Conservation (phyloP, 352 stramenopile species). For the Globisporangium sylvaticum region DNA sequence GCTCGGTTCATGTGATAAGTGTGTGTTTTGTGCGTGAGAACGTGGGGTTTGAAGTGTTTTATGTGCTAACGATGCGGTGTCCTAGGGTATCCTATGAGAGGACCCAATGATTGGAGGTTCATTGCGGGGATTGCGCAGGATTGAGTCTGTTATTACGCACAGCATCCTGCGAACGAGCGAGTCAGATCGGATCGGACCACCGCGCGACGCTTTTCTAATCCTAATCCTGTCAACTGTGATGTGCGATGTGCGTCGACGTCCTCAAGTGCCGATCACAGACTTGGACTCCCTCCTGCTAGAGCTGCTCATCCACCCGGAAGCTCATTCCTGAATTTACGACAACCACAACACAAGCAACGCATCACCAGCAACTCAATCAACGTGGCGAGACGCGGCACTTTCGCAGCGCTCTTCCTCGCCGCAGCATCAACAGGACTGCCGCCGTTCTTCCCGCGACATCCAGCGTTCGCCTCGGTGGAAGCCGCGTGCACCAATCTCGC, state of each 20-base stretch:
- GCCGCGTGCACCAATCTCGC: slow-evolving; percentile 21
- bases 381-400: neutral
- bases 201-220: neutral
- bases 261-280: neutral
- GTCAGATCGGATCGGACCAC: neutral
- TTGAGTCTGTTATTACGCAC: neutral
- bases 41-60: neutral
- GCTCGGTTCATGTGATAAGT: neutral
- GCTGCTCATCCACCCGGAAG: neutral
- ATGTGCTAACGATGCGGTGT: neutral
- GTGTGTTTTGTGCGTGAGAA: neutral
- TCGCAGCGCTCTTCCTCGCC: neutral
- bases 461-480: neutral
- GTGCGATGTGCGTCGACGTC: neutral
- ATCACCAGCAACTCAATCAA: neutral
- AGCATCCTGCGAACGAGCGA: neutral
- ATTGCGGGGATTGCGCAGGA: neutral
- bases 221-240: neutral
- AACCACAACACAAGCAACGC: neutral
- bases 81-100: neutral
- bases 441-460: neutral
- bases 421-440: neutral
- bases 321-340: neutral
- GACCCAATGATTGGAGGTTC: neutral
- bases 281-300: neutral